A percentile compares a stretch with the other conserved stretches of the same genome.
phyloP scores from a whole-genome alignment of 306 rosid genomes.

The Vigna radiata region DNA sequence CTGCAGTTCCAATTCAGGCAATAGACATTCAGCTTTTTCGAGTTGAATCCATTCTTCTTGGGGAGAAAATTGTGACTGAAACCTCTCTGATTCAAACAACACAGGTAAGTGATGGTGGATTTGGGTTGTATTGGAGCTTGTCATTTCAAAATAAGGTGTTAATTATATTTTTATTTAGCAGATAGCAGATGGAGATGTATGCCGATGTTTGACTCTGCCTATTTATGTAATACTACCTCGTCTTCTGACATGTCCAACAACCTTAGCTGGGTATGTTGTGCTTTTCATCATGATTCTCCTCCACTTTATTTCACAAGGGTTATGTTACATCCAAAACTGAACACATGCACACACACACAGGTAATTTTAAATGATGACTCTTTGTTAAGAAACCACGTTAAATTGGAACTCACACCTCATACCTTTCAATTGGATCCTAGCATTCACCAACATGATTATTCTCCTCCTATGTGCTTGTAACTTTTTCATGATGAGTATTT shows the following conservation, averaged over 20 bases:
- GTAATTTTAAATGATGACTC: too few relatives aligned
- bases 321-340: background rate
- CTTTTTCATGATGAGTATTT: background rate
- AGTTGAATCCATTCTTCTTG: constrained; percentile 85
- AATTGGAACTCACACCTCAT: too few relatives aligned
- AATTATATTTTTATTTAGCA: constrained; percentile 43
- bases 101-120: constrained; percentile 63
- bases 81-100: constrained; percentile 85
- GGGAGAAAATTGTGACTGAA: constrained; percentile 84
- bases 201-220: constrained; percentile 69
- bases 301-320: background rate
- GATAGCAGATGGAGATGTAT: constrained; percentile 93
- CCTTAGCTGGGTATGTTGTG: constrained; percentile 80
- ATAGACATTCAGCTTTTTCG: constrained; percentile 85
- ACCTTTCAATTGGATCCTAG: too few relatives aligned
- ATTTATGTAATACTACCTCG: constrained; percentile 85
- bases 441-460: background rate
- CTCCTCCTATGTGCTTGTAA: background rate
- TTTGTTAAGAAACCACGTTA: too few relatives aligned
- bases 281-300: constrained; percentile 1
- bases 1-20: constrained; percentile 82
- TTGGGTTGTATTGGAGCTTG: constrained; percentile 16
- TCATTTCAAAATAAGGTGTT: constrained; percentile 18
- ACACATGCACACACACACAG: background rate
- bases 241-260: constrained; percentile 89